phyloP scores from a whole-genome alignment of 352 stramenopile species.

The Globisporangium uncinulatum region DNA sequence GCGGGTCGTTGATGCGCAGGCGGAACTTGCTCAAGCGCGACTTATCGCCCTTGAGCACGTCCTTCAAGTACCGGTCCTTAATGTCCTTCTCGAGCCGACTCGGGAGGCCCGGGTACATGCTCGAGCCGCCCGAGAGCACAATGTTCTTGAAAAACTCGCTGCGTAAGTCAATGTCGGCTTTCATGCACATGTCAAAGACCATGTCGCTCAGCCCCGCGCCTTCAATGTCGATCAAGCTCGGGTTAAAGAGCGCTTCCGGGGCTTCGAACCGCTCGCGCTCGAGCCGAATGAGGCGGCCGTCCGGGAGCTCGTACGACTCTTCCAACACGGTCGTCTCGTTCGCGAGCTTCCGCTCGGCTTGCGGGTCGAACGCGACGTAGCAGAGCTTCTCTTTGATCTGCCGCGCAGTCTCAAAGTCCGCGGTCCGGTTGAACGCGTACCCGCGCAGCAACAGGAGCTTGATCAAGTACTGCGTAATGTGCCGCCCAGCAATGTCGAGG shows the following conservation, averaged over 20 bases:
- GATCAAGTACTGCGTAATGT: constrained; percentile 96
- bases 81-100: constrained; percentile 92
- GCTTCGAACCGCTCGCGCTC: constrained; percentile 95
- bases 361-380: constrained; percentile 93
- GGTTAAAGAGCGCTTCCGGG: constrained; percentile 95
- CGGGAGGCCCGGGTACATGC: constrained; percentile 95
- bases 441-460: constrained; percentile 94
- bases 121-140: constrained; percentile 95
- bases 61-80: constrained; percentile 71
- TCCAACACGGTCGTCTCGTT: constrained; percentile 77
- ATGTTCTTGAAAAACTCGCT: constrained; percentile 92
- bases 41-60: constrained; percentile 87
- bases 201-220: constrained; percentile 60
- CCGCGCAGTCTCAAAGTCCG: constrained; percentile 91
- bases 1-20: constrained; percentile 94
- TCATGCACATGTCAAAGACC: constrained; percentile 81
- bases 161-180: constrained; percentile 58
- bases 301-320: constrained; percentile 94
- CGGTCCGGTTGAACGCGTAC: constrained; percentile 91
- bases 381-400: constrained; percentile 98
- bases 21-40: constrained; percentile 91
- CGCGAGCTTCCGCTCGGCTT: constrained; percentile 92
- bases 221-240: constrained; percentile 59
- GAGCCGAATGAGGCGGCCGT: constrained; percentile 93
- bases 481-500: constrained; percentile 91